A percentile compares a stretch with the other conserved stretches of the same genome.
Evolutionary conservation across 805 yeast genomes (phyloP).

Genomic region (Metschnikowia peoriensis): DNA sequence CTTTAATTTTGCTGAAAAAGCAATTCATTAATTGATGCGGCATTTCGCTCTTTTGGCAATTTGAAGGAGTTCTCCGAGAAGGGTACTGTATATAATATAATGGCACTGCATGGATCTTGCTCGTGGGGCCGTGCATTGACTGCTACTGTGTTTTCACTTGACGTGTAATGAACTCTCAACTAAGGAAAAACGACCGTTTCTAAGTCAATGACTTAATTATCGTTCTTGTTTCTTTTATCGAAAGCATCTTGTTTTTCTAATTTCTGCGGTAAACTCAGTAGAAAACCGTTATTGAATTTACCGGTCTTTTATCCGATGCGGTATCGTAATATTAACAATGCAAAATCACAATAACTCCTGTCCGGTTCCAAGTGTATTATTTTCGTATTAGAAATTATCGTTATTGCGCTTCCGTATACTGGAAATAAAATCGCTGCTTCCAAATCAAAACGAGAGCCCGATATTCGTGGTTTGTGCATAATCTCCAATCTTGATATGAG

Average conservation of each 20-base stretch:
- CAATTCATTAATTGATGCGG: not conserved
- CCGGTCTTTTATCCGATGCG: no score
- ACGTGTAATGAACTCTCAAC: not conserved
- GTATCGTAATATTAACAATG: no score
- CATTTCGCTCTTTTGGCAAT: not conserved
- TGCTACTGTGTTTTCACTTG: not conserved
- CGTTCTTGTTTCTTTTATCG: not conserved
- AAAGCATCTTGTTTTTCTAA: not conserved
- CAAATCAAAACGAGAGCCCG: no score
- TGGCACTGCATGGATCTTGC: no score
- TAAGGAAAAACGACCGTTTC: not conserved
- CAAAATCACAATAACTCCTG: no score
- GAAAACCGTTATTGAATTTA: no score
- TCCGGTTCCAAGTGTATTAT: no score
- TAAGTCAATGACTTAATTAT: no score
- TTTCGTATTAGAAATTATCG: no score
- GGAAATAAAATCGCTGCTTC: no score
- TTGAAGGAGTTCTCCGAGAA: not conserved
- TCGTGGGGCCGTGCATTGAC: not conserved
- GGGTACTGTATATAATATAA: not conserved
- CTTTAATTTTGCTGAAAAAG: not conserved
- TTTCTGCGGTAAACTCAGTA: no score
- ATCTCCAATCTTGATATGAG: not conserved
- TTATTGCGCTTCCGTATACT: no score
- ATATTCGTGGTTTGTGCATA: not conserved